A percentile compares a stretch with the other conserved stretches of the same genome.
These are phyloP conservation scores for Mallotus nudiflorus DNA, from an alignment of 345 rosid species.

Conservation along the genomic window DNA sequence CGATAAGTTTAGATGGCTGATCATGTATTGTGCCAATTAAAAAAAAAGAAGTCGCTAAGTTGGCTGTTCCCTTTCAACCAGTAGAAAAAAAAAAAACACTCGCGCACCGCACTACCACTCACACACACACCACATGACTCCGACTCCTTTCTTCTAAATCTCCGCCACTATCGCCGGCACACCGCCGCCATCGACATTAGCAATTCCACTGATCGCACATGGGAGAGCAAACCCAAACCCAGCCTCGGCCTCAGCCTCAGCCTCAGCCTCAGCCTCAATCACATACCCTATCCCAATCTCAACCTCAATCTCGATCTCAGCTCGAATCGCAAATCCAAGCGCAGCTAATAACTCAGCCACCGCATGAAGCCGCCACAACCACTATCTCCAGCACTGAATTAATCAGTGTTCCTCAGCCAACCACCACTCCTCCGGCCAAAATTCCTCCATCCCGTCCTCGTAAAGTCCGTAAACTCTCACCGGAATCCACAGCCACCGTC, in stretches of 20 bases:
- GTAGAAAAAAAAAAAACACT: too few species aligned
- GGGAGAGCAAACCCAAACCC: slow-evolving; percentile 67
- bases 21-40: too few species aligned
- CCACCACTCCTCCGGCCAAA: slow-evolving; percentile 68
- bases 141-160: not conserved
- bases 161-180: not conserved
- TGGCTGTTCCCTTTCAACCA: too few species aligned
- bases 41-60: too few species aligned
- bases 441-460: slow-evolving; percentile 97
- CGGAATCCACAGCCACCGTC: slow-evolving; percentile 39
- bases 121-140: not conserved
- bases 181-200: not conserved
- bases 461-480: slow-evolving; percentile 74
- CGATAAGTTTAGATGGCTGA: too few species aligned
- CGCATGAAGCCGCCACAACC: slow-evolving; percentile 19
- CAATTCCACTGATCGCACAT: slow-evolving; percentile 36
- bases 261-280: slow-evolving; percentile 21
- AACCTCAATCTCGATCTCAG: slow-evolving; percentile 19
- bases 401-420: slow-evolving; percentile 27
- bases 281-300: slow-evolving; percentile 33
- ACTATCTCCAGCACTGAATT: slow-evolving; percentile 31
- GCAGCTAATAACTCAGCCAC: slow-evolving; percentile 22
- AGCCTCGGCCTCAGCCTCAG: slow-evolving; percentile 25
- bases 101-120: not conserved
- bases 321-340: slow-evolving; percentile 28